Evolutionary conservation across 2,329 filamentous ascomycete genomes (phyloP), one percentile per base, ranked within the genome.

Genomic region (Plectosphaerella plurivora): DNA sequence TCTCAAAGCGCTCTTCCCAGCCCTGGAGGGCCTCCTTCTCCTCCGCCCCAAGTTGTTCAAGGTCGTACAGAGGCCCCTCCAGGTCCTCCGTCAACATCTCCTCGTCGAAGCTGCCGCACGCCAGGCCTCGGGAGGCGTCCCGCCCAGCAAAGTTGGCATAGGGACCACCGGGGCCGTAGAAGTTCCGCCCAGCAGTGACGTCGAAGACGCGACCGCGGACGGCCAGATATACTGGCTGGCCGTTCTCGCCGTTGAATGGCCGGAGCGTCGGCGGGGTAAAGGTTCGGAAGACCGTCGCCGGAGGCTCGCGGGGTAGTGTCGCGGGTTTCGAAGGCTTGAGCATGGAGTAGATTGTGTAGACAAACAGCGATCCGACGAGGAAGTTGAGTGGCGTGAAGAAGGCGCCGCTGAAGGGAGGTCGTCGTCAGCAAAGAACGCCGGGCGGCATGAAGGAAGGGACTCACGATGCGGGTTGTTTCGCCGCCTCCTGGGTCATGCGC

Each of bases 121-220:
- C 93, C 55, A 99, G 74, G 1, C 94, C 94, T 50, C 93, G 81
- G 58, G 83, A 91, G 18, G 94, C 94, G 71, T 99, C 94, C 39
- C 92, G 79, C 1, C 94, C 94, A 1, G 94, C 94, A 66, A 99
- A 99, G 74, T 97, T 97, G 69, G 87, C 86, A 70, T 99, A 99
- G 2, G 93, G 91, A 0, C 93, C 93, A 12, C 91, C 92, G 18
- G 94, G 94, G 4, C 94, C 94, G 73, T 99, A 99, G 71, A 97
- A 97, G 75, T 95, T 92, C 64, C 87, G 83, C 22, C 94, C 93
- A 14, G 84, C 75, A 0, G 86, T 84, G 22, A 97, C 93, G 67
- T 99, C 94, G 68, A 97, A 97, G 57, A 97, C 87, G 49, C 84
- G 85, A 50, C 94, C 92, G 42, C 91, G 88, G 16, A 97, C 91